phyloP scores from a whole-genome alignment of 2,329 filamentous ascomycete genomes.

The Hirsutella minnesotensis region DNA sequence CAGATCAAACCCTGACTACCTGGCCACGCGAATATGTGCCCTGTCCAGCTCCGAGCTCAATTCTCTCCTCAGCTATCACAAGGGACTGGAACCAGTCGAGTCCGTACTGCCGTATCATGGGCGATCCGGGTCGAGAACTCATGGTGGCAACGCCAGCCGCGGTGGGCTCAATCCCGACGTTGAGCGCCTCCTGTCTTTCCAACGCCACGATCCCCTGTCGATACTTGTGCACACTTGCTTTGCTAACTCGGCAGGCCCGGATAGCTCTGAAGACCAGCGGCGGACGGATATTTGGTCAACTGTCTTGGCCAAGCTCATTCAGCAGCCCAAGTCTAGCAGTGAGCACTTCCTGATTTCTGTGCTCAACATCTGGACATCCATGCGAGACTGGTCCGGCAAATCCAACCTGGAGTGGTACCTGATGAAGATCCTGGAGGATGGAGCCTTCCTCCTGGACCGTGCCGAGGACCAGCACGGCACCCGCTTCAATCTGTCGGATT shows the following conservation, averaged over 20 bases:
- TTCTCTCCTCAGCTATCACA: slow-evolving; percentile 65
- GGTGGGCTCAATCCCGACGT: slow-evolving; percentile 48
- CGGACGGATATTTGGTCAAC: slow-evolving; percentile 82
- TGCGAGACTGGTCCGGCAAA: slow-evolving; percentile 82
- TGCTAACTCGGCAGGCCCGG: slow-evolving; percentile 71
- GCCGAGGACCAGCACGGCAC: slow-evolving; percentile 67
- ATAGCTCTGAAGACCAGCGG: slow-evolving; percentile 68
- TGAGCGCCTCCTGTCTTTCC: slow-evolving; percentile 77
- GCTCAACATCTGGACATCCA: slow-evolving; percentile 75
- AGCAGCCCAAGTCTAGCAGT: slow-evolving; percentile 61
- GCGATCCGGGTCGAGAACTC: slow-evolving; percentile 33
- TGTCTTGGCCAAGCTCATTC: slow-evolving; percentile 72
- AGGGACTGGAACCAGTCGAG: slow-evolving; percentile 69
- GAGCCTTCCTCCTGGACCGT: slow-evolving; percentile 79
- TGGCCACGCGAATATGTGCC: slow-evolving; percentile 70
- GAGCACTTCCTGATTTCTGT: slow-evolving; percentile 75
- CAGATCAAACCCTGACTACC: slow-evolving; percentile 75
- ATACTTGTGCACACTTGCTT: slow-evolving; percentile 81
- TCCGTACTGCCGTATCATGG: slow-evolving; percentile 65
- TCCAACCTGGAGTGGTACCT: slow-evolving; percentile 87
- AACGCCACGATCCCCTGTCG: slow-evolving; percentile 76
- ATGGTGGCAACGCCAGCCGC: slow-evolving; percentile 31
- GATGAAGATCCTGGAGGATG: slow-evolving; percentile 88
- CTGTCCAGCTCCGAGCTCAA: slow-evolving; percentile 67
- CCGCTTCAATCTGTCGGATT: slow-evolving; percentile 58